phyloP scores from a whole-genome alignment of 129 eudicot genomes.

The Rutidosis leptorrhynchoides region DNA sequence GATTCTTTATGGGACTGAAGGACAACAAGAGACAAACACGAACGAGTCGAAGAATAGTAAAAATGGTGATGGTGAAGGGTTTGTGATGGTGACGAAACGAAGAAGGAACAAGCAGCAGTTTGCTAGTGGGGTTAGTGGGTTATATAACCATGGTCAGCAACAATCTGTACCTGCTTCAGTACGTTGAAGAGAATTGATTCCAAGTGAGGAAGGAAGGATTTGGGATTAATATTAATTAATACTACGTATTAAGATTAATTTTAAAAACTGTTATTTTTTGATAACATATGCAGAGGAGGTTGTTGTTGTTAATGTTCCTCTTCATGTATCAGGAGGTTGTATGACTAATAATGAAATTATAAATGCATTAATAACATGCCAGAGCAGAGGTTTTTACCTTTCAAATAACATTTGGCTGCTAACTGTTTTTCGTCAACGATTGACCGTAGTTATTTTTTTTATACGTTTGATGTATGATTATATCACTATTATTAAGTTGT shows the following conservation, averaged over 20 bases:
- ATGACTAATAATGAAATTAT: constrained; percentile 29
- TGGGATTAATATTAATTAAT: constrained; percentile 4
- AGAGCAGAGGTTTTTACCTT: constrained; percentile 10
- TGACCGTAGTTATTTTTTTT: no score
- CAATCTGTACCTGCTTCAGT: constrained; percentile 90
- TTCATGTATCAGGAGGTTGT: constrained; percentile 35
- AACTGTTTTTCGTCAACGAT: neutral
- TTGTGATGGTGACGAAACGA: constrained; percentile 79
- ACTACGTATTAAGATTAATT: no score
- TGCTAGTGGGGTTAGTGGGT: constrained; percentile 58
- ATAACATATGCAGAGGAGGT: constrained; percentile 28
- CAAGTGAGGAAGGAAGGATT: neutral
- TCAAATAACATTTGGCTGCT: neutral
- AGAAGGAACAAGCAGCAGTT: constrained; percentile 77
- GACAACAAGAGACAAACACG: constrained; percentile 26
- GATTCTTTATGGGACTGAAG: constrained; percentile 60
- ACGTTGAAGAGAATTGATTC: constrained; percentile 40
- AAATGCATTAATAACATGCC: constrained; percentile 12
- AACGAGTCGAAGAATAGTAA: constrained; percentile 34
- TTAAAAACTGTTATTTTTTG: constrained; percentile 25
- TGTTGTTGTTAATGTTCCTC: constrained; percentile 23
- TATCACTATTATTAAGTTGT: neutral
- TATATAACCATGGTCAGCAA: constrained; percentile 47
- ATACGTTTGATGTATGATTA: neutral
- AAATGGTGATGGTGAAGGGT: constrained; percentile 80